A percentile compares a stretch with the other conserved stretches of the same genome.
Conservation (phyloP, 345 rosid genomes). For the Leavenworthia alabamica region DNA sequence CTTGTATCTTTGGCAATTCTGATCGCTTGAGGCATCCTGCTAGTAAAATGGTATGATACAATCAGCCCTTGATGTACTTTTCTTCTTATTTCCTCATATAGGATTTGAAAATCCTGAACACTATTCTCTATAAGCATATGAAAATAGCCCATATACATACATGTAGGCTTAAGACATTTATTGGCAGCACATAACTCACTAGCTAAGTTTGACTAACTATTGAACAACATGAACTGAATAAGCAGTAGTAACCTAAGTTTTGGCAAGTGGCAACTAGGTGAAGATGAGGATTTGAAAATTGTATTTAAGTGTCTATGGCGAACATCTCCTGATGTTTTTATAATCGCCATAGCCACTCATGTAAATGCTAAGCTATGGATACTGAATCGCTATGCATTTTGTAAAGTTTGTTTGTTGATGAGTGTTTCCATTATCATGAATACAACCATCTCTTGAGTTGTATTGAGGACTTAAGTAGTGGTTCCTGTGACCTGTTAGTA, state of each 20-base stretch:
- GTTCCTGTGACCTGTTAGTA: constrained; percentile 14
- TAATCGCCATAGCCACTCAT: not conserved
- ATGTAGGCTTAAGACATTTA: constrained; percentile 4
- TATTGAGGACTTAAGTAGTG: not conserved
- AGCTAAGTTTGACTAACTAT: not conserved
- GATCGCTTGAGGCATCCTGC: constrained; percentile 86
- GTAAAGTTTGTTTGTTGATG: not conserved
- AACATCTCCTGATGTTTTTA: not conserved
- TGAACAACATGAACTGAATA: not conserved
- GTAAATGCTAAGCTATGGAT: not conserved
- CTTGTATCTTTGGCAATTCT: constrained; percentile 97
- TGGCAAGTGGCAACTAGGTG: not conserved
- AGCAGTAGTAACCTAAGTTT: not conserved
- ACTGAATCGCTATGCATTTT: not conserved
- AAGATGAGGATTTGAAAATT: not conserved
- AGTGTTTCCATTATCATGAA: not conserved
- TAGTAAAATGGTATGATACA: constrained; percentile 70
- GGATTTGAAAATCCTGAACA: not conserved
- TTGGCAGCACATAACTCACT: constrained; percentile 3
- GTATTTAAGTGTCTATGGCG: not conserved
- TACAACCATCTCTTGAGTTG: not conserved
- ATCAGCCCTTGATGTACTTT: not conserved
- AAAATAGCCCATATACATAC: not conserved
- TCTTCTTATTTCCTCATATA: not conserved
- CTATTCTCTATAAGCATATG: too few species aligned